Evolutionary conservation across 202 grass and related monocot species (phyloP), one percentile per base, ranked within the genome.

Genomic region (Schoenoplectus triqueter): DNA sequence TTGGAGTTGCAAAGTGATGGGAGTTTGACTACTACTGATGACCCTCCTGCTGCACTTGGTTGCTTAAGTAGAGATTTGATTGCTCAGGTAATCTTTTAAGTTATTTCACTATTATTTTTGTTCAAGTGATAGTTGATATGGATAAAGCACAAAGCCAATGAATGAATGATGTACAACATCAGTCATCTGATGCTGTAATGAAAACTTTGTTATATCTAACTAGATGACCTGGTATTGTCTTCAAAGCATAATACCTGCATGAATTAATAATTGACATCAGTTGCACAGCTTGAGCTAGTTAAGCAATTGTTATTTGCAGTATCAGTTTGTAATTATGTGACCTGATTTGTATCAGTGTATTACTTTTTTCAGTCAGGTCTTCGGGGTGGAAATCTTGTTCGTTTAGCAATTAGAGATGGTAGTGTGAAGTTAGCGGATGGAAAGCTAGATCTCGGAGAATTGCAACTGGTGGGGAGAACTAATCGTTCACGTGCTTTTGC

Each of bases 1-100:
- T 88, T 98, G 88, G 96, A 98, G 80, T 79, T 98, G 84, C 93
- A 92, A 91, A 92, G 90, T 84, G 93, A 94, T 87, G 93, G 96
- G 48, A 98, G 87, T 74, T 82, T 95, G 70, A 84, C 87, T 84
- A 98, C 93, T 42, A 94, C 85, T 87, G 93, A 98, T 86, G 90
- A 98, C 15, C 96, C 96, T 86, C 90, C 89, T 85, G 44, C 92
- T 86, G 81, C 84, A 66, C 90, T 95, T 78, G 91, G 91, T 85
- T 88, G 79, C 69, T 86, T 98, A 69, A 79, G 88, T 84, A 82
- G n/a, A 3, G 90, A 94, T 57, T 88, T 95, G 78, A 91, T 95
- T 85, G 91, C 95, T 71, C 92, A 89, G 92, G 96, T 98, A 90
- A 74, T 88, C 10, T 88, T 69, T 21, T 57, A 18, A 70, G 13